Evolutionary conservation across 306 rosid genomes (phyloP).

Genomic region (Cicer judaicum): DNA sequence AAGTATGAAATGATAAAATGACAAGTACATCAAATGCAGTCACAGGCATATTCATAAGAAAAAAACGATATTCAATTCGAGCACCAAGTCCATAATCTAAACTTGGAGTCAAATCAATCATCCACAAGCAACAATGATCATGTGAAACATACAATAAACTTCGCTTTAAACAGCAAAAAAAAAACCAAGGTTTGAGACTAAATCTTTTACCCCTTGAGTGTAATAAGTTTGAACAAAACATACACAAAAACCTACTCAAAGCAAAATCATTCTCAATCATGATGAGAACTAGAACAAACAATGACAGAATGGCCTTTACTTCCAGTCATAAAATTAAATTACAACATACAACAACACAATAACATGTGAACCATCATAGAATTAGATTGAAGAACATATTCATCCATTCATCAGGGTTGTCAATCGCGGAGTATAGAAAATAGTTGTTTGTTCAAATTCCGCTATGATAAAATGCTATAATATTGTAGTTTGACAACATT

Average conservation of each 20-base stretch:
- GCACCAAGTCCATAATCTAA: conserved; percentile 8
- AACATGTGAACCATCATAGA: no score
- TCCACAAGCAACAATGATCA: conserved; percentile 1
- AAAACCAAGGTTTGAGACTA: background rate
- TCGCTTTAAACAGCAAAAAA: background rate
- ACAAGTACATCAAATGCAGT: background rate
- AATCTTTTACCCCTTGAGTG: conserved; percentile 1
- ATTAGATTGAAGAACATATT: background rate
- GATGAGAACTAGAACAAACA: background rate
- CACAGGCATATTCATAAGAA: background rate
- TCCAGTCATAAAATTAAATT: no score
- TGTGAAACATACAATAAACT: background rate
- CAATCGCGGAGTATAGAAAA: no score
- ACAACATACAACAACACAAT: no score
- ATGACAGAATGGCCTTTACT: background rate
- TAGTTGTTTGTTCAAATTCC: no score
- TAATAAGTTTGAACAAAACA: conserved; percentile 7
- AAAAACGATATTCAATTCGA: conserved; percentile 26
- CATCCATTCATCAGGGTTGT: background rate
- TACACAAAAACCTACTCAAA: background rate
- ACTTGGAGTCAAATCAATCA: background rate
- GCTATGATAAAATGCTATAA: no score
- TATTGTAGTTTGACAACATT: no score
- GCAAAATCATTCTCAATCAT: conserved; percentile 2
- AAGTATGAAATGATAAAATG: background rate